Evolutionary conservation across 768 basidiomycete genomes (phyloP).

Genomic region (Pisolithus orientalis): DNA sequence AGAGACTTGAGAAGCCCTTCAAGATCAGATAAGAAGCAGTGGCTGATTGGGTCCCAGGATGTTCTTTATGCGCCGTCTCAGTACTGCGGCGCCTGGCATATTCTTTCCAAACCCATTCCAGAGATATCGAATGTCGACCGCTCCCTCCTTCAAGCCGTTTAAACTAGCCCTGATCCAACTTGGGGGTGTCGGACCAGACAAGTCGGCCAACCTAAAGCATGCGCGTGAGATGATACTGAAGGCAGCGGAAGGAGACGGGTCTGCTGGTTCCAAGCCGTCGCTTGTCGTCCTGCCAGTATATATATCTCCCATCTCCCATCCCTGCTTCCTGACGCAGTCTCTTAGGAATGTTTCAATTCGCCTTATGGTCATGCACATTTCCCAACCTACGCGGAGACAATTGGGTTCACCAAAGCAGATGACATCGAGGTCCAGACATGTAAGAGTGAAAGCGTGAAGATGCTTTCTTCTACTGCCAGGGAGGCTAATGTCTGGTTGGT

Average conservation of each 20-base stretch:
- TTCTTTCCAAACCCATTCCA: neutral
- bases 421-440: constrained; percentile 50
- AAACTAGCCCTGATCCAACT: constrained; percentile 88
- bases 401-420: constrained; percentile 54
- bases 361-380: constrained; percentile 80
- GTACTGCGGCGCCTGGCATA: neutral
- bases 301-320: constrained; percentile 1
- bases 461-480: constrained; percentile 77
- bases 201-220: constrained; percentile 74
- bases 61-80: neutral
- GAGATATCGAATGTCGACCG: constrained; percentile 20
- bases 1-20: too few species aligned
- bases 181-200: constrained; percentile 60
- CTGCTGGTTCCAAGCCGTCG: constrained; percentile 50
- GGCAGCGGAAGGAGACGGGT: constrained; percentile 42
- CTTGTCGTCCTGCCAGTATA: constrained; percentile 81
- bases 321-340: constrained; percentile 1
- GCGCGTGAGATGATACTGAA: constrained; percentile 75
- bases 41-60: neutral
- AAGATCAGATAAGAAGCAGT: neutral
- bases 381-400: constrained; percentile 76
- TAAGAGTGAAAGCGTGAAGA: constrained; percentile 70
- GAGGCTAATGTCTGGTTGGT: constrained; percentile 82
- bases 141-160: constrained; percentile 59
- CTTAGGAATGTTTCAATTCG: constrained; percentile 84